Conservation (phyloP, 164 flowering plant genomes). For the Echeveria elegans region DNA sequence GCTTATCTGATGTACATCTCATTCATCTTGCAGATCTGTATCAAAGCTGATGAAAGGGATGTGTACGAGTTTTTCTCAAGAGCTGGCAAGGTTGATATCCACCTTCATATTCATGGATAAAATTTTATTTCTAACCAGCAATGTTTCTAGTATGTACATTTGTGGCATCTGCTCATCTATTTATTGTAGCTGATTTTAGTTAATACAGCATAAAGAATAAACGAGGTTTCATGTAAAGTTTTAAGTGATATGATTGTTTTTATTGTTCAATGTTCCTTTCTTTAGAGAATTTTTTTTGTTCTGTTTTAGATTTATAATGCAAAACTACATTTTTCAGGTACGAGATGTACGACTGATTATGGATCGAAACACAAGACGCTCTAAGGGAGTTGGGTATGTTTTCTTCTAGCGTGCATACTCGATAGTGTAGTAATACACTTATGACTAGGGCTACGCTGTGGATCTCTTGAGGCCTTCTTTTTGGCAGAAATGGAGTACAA, state of each 20-base stretch:
- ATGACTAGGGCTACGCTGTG: not conserved
- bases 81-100: constrained; percentile 79
- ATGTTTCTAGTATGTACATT: not conserved
- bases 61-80: constrained; percentile 89
- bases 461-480: not conserved
- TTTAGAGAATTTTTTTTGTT: not conserved
- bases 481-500: not conserved
- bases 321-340: constrained; percentile 27
- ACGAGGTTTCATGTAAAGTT: not conserved
- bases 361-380: constrained; percentile 68
- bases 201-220: not conserved
- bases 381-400: constrained; percentile 76
- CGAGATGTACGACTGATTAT: constrained; percentile 68
- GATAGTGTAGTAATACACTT: not conserved
- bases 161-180: not conserved
- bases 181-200: not conserved
- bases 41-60: constrained; percentile 91
- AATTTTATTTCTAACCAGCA: not conserved
- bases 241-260: not conserved
- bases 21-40: constrained; percentile 38
- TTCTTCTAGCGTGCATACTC: not conserved
- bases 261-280: too few species aligned
- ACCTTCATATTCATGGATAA: not conserved
- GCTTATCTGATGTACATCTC: not conserved
- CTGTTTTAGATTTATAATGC: not conserved